Base-by-base conservation (phyloP, 1,139 yeast genomes). In the Blastobotrys elegans region DNA sequence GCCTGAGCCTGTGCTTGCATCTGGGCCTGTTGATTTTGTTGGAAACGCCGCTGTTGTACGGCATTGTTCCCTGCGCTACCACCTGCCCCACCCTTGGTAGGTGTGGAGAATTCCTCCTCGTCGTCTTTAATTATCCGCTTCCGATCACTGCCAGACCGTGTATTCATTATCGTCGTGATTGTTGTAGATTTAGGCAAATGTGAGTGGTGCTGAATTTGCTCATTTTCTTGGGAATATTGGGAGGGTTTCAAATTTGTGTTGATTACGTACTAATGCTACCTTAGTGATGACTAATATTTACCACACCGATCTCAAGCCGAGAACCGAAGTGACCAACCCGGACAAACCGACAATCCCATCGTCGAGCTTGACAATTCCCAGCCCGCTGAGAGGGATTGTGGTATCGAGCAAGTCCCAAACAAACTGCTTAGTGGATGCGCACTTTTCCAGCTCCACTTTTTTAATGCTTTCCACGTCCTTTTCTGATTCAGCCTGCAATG, bases 291-390 rank as follows among this genome's bases (percentile, higher is more conserved):
- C 17, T 16, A 33, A 24, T 24, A 21, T 6, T 31, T 44, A 48
- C 92, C 92, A 90, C 55, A 84, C 69, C 58, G 86, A 89, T 62
- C 75, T 77, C 52, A 87, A 73, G 34, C 96, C 96, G 68, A 89
- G 72, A 49, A 82, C 53, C 37, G 96, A 84, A 29, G 97, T 88
- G 53, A 86, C 71, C 30, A 84, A 75, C 65, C 97, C 97, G 41
- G 94, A 90, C 54, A 83, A 71, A 44, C 96, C 97, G 48, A 88
- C 77, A 44, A 83, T 75, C 44, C 95, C 95, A 59, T 90, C 97
- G 63, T 83, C 80, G 16, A 51, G 39, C 58, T 77, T 72, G 59
- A 84, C 71, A 66, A 73, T 69, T 51, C 77, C 74, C 66, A 87
- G 75, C 44, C 82, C 77, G 65, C 84, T 81, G 63, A 83, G 71